Conservation (phyloP, 176 grass and related monocot species). For the bread wheat (Triticum aestivum) region DNA sequence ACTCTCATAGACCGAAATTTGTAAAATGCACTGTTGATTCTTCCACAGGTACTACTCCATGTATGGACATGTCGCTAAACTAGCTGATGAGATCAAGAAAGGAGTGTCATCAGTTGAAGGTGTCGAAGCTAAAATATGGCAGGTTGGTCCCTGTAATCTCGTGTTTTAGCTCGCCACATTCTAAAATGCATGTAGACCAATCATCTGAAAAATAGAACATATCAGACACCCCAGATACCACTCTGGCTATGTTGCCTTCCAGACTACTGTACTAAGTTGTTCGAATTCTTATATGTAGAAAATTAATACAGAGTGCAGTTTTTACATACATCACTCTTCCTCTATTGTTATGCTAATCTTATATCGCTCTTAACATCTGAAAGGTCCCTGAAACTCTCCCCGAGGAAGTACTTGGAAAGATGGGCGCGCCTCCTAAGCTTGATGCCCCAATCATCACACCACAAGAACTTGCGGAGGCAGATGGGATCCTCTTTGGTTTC, state of each 20-base stretch:
- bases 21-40: background rate
- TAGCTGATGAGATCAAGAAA: constrained; percentile 87
- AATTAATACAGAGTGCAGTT: background rate
- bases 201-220: background rate
- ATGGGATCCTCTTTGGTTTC: constrained; percentile 92
- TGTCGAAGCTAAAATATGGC: constrained; percentile 85
- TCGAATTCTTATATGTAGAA: background rate
- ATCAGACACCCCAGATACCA: background rate
- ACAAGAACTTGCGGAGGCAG: constrained; percentile 70
- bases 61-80: constrained; percentile 85
- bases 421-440: constrained; percentile 72
- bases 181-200: background rate
- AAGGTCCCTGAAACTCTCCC: constrained; percentile 83
- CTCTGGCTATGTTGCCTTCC: background rate
- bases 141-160: constrained; percentile 40
- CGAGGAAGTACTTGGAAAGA: constrained; percentile 82
- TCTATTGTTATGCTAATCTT: background rate
- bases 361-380: background rate
- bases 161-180: background rate
- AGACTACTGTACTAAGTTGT: background rate
- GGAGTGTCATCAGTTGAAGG: constrained; percentile 78
- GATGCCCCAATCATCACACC: constrained; percentile 71
- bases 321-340: background rate
- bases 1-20: background rate
- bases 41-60: constrained; percentile 81